phyloP scores from a whole-genome alignment of 1,139 yeast species.

The Lodderomyces elongisporus region DNA sequence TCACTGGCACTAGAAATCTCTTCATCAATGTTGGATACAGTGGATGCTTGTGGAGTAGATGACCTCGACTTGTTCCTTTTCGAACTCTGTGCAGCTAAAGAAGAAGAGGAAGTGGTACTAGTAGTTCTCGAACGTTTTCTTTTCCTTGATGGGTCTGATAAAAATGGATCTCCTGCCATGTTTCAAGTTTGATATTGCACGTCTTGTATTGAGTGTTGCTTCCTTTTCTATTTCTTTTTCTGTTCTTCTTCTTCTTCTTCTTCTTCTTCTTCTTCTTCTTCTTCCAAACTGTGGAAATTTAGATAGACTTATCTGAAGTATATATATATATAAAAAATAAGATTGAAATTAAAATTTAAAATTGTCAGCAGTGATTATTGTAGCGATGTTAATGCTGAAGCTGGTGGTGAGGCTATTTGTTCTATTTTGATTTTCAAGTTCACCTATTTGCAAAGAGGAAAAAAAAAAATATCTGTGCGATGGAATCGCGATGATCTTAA shows the following conservation, averaged over 20 bases:
- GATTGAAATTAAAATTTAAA: not conserved
- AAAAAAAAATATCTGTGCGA: constrained; percentile 2
- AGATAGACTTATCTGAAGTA: too few species aligned
- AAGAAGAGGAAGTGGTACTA: constrained; percentile 17
- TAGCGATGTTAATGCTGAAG: too few species aligned
- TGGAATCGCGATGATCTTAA: constrained; percentile 1
- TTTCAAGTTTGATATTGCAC: too few species aligned
- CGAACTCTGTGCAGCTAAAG: too few species aligned
- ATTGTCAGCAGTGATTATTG: too few species aligned
- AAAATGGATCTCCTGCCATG: constrained; percentile 57
- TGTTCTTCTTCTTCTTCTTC: too few species aligned
- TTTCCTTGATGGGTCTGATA: constrained; percentile 55
- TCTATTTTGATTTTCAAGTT: too few species aligned
- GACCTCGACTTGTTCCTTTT: constrained; percentile 14
- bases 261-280: constrained; percentile 1
- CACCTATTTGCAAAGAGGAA: too few species aligned
- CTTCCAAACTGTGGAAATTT: too few species aligned
- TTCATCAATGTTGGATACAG: constrained; percentile 24
- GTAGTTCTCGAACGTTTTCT: constrained; percentile 36
- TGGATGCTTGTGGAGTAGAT: constrained; percentile 10
- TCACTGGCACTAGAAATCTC: constrained; percentile 30
- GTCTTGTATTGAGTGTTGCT: too few species aligned
- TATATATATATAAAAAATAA: not conserved
- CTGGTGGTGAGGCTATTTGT: too few species aligned
- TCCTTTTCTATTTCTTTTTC: too few species aligned